Evolutionary conservation across 2,329 filamentous ascomycete species (phyloP), one percentile per base, ranked within the genome.

Genomic region (Fusarium luffae): DNA sequence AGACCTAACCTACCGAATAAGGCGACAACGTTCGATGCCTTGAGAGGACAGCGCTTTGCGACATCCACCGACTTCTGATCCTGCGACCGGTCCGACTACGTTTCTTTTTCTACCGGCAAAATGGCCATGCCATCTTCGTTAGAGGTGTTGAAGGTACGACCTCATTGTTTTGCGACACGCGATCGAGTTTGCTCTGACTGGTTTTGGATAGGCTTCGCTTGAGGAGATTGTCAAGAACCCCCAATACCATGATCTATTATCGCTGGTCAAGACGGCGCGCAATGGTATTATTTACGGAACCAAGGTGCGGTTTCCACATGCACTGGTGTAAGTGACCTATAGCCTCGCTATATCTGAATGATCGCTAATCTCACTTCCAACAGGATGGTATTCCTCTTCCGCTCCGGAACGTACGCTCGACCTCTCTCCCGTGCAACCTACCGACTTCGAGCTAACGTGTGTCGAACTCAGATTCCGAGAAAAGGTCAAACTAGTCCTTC

Each of bases 291-390:
- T 99, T 69, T 99, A 99, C 82, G 96, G 96, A 66, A 90, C 93
- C 75, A 98, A 98, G 88, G 93, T 99, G 81, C 94, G 96, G 70
- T 98, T 99, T 83, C 96, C 96, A 70, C 96, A 99, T 83, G 96
- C 96, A 66, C 87, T 99, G 73, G 96, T 99, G 84, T 86, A 81
- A 68, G 84, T 69, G 8, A 34, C 3, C 16, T 30, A 11, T 4
- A 34, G 13, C 19, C 41, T 6, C 4, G 40, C 4, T 28, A 30
- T 21, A 49, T 16, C 18, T 14, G 21, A 41, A 37, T n/a, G 10
- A 42, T 50, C 49, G 65, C 73, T 78, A 54, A 78, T 57, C 43
- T 27, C 6, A 25, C 27, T 32, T 23, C 28, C 55, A 25, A 25
- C 74, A 94, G 92, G 54, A 99, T 99, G 95, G 93, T 98, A 72